These are phyloP conservation scores for Berberis vulgaris DNA, from an alignment of 164 flowering plant species.

Conservation along the genomic window DNA sequence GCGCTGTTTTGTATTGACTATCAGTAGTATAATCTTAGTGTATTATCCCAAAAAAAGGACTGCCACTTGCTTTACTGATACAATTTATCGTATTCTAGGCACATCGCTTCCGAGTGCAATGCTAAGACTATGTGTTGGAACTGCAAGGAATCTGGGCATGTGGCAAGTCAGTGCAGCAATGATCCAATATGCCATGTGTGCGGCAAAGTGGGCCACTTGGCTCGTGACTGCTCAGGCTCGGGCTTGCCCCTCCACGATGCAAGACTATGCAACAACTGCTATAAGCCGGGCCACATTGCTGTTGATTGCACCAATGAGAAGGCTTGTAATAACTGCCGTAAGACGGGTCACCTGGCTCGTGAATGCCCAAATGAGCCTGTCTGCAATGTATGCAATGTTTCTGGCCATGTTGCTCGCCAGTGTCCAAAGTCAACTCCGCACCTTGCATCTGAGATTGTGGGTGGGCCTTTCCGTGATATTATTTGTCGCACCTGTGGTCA, in stretches of 20 bases:
- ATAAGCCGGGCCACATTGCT: constrained; percentile 45
- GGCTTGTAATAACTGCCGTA: constrained; percentile 48
- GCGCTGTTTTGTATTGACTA: background rate
- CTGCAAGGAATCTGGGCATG: constrained; percentile 57
- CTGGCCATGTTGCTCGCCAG: constrained; percentile 80
- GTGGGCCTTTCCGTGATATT: constrained; percentile 28
- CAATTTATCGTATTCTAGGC: constrained; percentile 22
- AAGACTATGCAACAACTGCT: constrained; percentile 49
- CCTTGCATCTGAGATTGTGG: constrained; percentile 19
- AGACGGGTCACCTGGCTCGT: constrained; percentile 54
- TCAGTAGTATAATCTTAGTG: too few species aligned
- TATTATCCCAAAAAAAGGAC: background rate
- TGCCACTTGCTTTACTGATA: background rate
- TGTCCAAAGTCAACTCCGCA: constrained; percentile 42
- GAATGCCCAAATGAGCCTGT: constrained; percentile 54
- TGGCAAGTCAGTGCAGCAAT: constrained; percentile 46
- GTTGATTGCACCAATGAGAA: constrained; percentile 44
- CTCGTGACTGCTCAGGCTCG: constrained; percentile 32
- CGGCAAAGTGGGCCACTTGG: constrained; percentile 49
- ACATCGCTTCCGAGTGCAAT: constrained; percentile 54
- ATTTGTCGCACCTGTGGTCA: constrained; percentile 33
- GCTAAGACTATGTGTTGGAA: constrained; percentile 54
- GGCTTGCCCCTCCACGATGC: constrained; percentile 26
- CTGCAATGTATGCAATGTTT: constrained; percentile 52
- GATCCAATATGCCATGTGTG: constrained; percentile 57